Conservation (phyloP, 208 protist genomes). For the Jaenimonas drosophilae region DNA sequence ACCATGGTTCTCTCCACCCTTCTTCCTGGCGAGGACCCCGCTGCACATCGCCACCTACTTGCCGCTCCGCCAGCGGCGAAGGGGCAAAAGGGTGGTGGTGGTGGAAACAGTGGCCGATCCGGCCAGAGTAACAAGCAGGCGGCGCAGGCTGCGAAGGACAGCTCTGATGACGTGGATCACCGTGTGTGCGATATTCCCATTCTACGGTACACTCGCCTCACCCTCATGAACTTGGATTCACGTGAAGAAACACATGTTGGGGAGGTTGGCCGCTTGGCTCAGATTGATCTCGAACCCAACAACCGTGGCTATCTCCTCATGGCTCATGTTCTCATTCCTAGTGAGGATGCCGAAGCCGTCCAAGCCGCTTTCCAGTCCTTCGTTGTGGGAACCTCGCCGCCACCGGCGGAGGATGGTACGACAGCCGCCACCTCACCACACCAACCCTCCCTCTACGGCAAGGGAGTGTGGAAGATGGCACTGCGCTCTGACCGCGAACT, state of each 20-base stretch:
- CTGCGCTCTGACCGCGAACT: constrained; percentile 43
- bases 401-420: background rate
- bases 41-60: constrained; percentile 23
- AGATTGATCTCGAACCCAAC: constrained; percentile 48
- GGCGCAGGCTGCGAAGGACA: background rate
- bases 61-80: constrained; percentile 5
- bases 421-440: too few relatives aligned
- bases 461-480: constrained; percentile 47
- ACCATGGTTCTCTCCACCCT: constrained; percentile 59
- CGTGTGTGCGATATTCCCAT: constrained; percentile 12
- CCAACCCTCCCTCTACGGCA: constrained; percentile 18
- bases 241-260: constrained; percentile 18
- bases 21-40: constrained; percentile 30
- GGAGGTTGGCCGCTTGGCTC: constrained; percentile 32
- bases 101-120: constrained; percentile 6
- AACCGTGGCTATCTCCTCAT: constrained; percentile 71
- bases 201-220: constrained; percentile 30
- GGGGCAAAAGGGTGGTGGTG: constrained; percentile 4
- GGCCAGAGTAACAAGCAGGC: too few relatives aligned
- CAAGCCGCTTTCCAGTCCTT: background rate
- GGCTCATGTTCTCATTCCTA: constrained; percentile 40
- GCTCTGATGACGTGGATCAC: constrained; percentile 1
- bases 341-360: background rate
- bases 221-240: constrained; percentile 64
- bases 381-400: background rate